These are phyloP conservation scores for Debaryomyces tyrocola DNA, from an alignment of 805 yeast genomes.

Conservation along the genomic window DNA sequence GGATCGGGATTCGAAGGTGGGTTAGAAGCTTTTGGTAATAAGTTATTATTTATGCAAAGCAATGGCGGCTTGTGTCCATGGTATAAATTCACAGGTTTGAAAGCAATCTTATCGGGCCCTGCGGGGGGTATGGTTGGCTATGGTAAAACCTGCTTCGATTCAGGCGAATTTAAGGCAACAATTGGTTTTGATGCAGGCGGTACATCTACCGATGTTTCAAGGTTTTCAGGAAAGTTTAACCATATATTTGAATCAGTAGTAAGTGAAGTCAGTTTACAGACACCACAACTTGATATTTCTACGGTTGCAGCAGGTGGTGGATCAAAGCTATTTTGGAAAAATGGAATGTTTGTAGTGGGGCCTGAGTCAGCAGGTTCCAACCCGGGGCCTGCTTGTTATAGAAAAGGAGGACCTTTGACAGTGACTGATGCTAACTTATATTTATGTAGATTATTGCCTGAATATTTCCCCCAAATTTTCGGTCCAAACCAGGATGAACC, in stretches of 20 bases:
- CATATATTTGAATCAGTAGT: conserved; percentile 34
- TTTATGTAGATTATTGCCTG: conserved; percentile 36
- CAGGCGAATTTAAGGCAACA: conserved; percentile 23
- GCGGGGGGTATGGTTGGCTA: conserved; percentile 98
- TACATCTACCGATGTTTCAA: conserved; percentile 33
- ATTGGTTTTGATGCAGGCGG: conserved; percentile 39
- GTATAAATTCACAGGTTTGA: conserved; percentile 77
- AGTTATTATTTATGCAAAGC: conserved; percentile 88
- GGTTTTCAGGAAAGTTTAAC: conserved; percentile 26
- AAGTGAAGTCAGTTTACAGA: conserved; percentile 29
- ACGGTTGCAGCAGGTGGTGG: conserved; percentile 52
- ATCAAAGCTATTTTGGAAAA: conserved; percentile 36
- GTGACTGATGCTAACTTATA: conserved; percentile 41
- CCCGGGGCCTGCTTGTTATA: conserved; percentile 43
- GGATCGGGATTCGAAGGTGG: conserved; percentile 44
- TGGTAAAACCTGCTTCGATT: conserved; percentile 73
- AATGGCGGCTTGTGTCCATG: conserved; percentile 95
- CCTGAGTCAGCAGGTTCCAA: conserved; percentile 43
- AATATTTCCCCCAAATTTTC: conserved; percentile 37
- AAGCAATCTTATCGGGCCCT: conserved; percentile 91
- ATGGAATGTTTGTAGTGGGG: conserved; percentile 40
- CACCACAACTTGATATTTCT: conserved; percentile 32
- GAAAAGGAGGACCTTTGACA: conserved; percentile 41
- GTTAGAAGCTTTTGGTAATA: conserved; percentile 43
- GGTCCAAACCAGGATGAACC: conserved; percentile 36